phyloP scores from a whole-genome alignment of 2,329 filamentous ascomycete species.

The Alternaria longipes region DNA sequence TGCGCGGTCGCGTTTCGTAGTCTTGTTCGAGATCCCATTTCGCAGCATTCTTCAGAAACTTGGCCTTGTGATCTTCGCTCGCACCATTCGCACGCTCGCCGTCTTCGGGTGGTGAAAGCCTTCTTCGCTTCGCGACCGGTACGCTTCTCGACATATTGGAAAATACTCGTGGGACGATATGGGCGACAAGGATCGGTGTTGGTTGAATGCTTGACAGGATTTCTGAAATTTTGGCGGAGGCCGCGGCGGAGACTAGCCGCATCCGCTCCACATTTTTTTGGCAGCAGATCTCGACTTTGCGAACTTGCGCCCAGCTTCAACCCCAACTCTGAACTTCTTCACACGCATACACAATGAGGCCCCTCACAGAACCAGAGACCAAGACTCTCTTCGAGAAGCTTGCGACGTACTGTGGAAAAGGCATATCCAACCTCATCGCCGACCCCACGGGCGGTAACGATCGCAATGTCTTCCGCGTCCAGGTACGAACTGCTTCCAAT shows the following conservation, averaged over 20 bases:
- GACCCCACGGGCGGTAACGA: conserved; percentile 43
- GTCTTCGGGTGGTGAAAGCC: conserved; percentile 48
- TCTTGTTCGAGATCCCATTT: conserved; percentile 93
- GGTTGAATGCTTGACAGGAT: conserved; percentile 7
- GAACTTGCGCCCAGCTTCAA: conserved; percentile 25
- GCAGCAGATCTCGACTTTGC: conserved; percentile 21
- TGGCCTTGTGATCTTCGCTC: conserved; percentile 47
- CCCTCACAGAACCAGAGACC: conserved; percentile 81
- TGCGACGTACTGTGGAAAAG: conserved; percentile 89
- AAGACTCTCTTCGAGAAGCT: conserved; percentile 90
- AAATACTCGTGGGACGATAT: conserved; percentile 2
- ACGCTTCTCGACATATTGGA: conserved; percentile 42
- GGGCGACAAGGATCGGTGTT: conserved; percentile 2
- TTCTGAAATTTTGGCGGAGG: conserved; percentile 38
- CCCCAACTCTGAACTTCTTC: conserved; percentile 6
- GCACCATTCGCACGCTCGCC: conserved; percentile 27
- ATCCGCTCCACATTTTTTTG: conserved; percentile 25
- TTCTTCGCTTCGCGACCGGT: conserved; percentile 49
- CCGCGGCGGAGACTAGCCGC: conserved; percentile 26
- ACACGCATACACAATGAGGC: conserved; percentile 65
- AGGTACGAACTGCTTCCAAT: conserved; percentile 48
- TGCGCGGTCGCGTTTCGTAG: conserved; percentile 83
- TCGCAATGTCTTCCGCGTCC: conserved; percentile 59
- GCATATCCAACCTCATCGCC: conserved; percentile 77
- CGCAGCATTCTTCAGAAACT: conserved; percentile 77